Percentiles rank a stretch among this genome's conserved stretches.
Conservation (phyloP, 371 early-diverging fungal genomes). For the Apophysomyces ossiformis region DNA sequence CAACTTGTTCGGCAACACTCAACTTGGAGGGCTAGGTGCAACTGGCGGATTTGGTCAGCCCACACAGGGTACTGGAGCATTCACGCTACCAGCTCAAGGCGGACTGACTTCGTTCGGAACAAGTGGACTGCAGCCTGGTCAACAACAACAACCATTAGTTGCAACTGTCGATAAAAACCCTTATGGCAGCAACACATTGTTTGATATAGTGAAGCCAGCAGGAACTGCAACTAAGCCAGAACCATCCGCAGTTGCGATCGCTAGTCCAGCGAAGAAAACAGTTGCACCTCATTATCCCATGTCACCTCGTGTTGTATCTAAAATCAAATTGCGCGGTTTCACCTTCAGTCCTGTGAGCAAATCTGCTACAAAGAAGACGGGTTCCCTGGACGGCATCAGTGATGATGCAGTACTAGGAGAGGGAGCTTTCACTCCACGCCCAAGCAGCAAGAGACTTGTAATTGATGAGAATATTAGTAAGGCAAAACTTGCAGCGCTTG, state of each 20-base stretch:
- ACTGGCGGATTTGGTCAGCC: conserved; percentile 28
- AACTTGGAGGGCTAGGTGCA: conserved; percentile 19
- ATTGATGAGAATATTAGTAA: conserved; percentile 44
- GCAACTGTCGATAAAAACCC: conserved; percentile 84
- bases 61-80: conserved; percentile 30
- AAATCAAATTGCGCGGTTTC: conserved; percentile 74
- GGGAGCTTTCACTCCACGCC: conserved; percentile 74
- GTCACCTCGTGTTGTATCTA: conserved; percentile 69
- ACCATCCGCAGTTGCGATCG: conserved; percentile 51
- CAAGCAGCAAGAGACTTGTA: conserved; percentile 75
- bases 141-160: conserved; percentile 54
- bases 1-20: conserved; percentile 31
- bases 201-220: conserved; percentile 51
- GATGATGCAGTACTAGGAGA: conserved; percentile 70
- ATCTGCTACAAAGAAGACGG: conserved; percentile 30
- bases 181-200: conserved; percentile 84
- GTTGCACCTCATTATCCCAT: conserved; percentile 62
- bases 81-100: conserved; percentile 47
- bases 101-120: conserved; percentile 53
- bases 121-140: conserved; percentile 37
- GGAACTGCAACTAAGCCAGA: conserved; percentile 23
- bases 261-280: conserved; percentile 52
- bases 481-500: conserved; percentile 28
- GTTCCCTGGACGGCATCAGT: conserved; percentile 55
- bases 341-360: conserved; percentile 37